Evolutionary conservation across 768 basidiomycete species (phyloP).

Genomic region (Russula ochroleuca): DNA sequence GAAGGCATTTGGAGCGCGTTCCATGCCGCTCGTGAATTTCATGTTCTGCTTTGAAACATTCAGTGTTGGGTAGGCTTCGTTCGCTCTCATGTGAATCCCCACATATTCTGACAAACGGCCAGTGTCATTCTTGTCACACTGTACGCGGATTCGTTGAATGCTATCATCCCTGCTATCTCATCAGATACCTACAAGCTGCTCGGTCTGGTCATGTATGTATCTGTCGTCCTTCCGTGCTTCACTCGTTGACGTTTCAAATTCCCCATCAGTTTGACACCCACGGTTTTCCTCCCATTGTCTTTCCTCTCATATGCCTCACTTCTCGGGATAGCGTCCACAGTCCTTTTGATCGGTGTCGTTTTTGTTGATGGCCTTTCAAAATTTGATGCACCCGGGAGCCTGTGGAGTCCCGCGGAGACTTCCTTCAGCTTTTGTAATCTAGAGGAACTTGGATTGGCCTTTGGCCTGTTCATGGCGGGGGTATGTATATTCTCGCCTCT

Average conservation of each 20-base stretch:
- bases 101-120: not conserved
- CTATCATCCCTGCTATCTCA: conserved; percentile 63
- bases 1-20: conserved; percentile 79
- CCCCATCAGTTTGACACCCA: conserved; percentile 65
- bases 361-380: conserved; percentile 80
- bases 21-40: conserved; percentile 57
- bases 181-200: conserved; percentile 70
- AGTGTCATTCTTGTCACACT: conserved; percentile 87
- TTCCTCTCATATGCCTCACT: conserved; percentile 87
- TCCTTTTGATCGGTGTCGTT: conserved; percentile 71
- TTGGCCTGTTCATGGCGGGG: conserved; percentile 91
- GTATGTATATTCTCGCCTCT: conserved; percentile 40
- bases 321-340: conserved; percentile 73
- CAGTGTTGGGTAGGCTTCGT: conserved; percentile 57
- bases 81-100: not conserved
- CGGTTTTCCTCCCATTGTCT: conserved; percentile 79
- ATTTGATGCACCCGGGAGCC: conserved; percentile 67
- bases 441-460: conserved; percentile 66
- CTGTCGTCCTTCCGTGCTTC: not conserved
- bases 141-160: conserved; percentile 80
- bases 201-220: conserved; percentile 62
- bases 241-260: not conserved
- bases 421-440: conserved; percentile 49
- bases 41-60: conserved; percentile 89
- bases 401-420: conserved; percentile 73